These are phyloP conservation scores for Pichia membranifaciens DNA, from an alignment of 805 yeast genomes.

Conservation along the genomic window DNA sequence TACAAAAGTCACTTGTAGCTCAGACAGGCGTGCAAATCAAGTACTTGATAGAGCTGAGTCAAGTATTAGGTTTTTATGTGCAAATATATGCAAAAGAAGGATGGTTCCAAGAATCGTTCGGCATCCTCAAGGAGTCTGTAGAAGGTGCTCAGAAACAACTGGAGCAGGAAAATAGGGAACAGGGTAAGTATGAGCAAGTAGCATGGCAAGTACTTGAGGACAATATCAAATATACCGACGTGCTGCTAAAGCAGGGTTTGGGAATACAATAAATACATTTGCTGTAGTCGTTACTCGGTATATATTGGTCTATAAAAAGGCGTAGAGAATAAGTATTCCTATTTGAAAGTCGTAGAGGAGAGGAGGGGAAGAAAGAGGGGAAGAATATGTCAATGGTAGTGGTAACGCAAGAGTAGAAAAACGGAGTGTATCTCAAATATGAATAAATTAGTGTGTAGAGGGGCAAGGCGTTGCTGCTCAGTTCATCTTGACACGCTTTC, in stretches of 20 bases:
- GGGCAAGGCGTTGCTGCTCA: no score
- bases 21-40: constrained; percentile 5
- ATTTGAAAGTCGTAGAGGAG: no score
- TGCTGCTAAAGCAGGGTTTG: neutral
- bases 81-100: neutral
- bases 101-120: constrained; percentile 11
- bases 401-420: no score
- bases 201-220: constrained; percentile 6
- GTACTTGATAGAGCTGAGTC: constrained; percentile 11
- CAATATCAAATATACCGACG: constrained; percentile 9
- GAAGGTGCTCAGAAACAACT: neutral
- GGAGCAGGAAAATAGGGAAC: neutral
- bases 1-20: neutral
- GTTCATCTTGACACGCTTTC: neutral
- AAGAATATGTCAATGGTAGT: no score
- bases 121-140: neutral
- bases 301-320: neutral
- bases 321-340: no score
- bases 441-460: no score
- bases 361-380: no score
- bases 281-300: no score
- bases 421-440: no score
- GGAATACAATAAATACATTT: neutral
- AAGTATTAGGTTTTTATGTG: constrained; percentile 11
- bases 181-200: neutral